Percentiles rank a stretch among this genome's conserved stretches.
Evolutionary conservation across 2,329 filamentous ascomycete genomes (phyloP).

Genomic region (Grosmannia huntii): DNA sequence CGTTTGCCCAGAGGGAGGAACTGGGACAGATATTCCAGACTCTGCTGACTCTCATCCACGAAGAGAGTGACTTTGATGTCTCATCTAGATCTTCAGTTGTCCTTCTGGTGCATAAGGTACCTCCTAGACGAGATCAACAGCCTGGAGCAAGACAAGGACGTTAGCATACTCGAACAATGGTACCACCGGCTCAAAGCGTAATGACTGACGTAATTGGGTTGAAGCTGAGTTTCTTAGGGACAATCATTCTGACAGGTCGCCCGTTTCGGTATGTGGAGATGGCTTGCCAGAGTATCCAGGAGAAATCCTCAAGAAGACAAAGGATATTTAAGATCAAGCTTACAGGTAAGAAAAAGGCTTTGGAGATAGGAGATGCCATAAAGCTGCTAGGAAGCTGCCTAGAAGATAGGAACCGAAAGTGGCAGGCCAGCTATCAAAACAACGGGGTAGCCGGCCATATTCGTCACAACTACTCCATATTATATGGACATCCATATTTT

Average conservation of each 20-base stretch:
- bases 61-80: background rate
- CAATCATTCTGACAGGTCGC: background rate
- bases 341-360: too few relatives aligned
- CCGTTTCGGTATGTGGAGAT: background rate
- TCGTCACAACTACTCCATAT: background rate
- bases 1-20: background rate
- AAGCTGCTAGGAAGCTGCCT: background rate
- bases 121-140: background rate
- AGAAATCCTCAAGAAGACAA: background rate
- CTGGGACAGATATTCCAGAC: background rate
- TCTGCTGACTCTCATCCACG: background rate
- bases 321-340: background rate
- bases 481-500: too few relatives aligned
- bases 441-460: background rate
- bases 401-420: background rate
- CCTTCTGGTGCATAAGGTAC: background rate
- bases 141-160: background rate
- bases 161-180: background rate
- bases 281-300: background rate
- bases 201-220: background rate
- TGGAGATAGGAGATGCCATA: too few relatives aligned
- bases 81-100: background rate
- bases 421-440: background rate
- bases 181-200: too few relatives aligned
- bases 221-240: background rate